Evolutionary conservation across 2,329 filamentous ascomycete genomes (phyloP).

Genomic region (Arthrobotrys musiformis): DNA sequence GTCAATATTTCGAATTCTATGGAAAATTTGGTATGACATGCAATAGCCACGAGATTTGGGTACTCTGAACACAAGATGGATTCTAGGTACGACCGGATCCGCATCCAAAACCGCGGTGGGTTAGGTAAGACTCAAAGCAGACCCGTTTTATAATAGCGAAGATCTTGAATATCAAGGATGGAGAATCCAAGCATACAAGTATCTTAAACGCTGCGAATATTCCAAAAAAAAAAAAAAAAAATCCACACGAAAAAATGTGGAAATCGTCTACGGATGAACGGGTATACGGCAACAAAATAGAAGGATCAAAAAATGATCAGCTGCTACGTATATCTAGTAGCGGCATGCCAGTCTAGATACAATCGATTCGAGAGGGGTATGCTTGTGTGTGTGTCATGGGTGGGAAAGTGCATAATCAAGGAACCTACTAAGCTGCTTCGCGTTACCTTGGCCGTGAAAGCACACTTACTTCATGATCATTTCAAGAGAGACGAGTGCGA

Average conservation of each 20-base stretch:
- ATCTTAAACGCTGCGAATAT: background rate
- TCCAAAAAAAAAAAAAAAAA: background rate
- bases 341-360: constrained; percentile 1
- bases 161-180: background rate
- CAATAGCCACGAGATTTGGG: too few species aligned
- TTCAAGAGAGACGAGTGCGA: background rate
- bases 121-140: too few species aligned
- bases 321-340: constrained; percentile 8
- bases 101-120: too few species aligned
- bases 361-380: background rate
- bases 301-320: constrained; percentile 1
- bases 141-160: too few species aligned
- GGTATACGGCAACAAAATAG: background rate
- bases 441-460: constrained; percentile 49
- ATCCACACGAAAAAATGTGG: background rate
- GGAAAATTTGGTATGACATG: background rate
- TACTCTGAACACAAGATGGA: too few species aligned
- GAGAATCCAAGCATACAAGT: background rate
- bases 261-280: constrained; percentile 8
- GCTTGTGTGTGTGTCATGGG: background rate
- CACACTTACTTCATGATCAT: constrained; percentile 35
- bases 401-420: constrained; percentile 12
- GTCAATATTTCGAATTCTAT: background rate
- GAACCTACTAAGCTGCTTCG: constrained; percentile 38
- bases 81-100: too few species aligned